A percentile compares a stretch with the other conserved stretches of the same genome.
Evolutionary conservation across 1,284 basidiomycete species (phyloP).

Genomic region (Neolentinus lepideus): DNA sequence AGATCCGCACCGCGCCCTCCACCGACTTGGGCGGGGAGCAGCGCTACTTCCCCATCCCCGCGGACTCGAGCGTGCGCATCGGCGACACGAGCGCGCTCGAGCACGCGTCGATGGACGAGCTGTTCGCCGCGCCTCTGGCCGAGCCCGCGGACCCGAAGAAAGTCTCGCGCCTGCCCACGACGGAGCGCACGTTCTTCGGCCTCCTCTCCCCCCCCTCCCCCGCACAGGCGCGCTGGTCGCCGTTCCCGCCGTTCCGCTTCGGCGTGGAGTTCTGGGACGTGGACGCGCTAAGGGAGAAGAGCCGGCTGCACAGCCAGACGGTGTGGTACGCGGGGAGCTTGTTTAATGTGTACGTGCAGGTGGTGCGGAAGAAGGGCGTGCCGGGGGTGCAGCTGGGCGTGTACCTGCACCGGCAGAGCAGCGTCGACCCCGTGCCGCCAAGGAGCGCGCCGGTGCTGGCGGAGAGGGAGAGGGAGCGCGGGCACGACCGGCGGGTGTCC

Average conservation of each 20-base stretch:
- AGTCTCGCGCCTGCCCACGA: slow-evolving; percentile 20
- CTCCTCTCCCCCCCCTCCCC: slow-evolving; percentile 20
- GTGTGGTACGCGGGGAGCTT: slow-evolving; percentile 77
- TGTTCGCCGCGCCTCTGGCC: slow-evolving; percentile 32
- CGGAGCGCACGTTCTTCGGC: slow-evolving; percentile 59
- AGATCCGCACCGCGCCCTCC: slow-evolving; percentile 32
- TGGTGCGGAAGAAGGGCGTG: slow-evolving; percentile 56
- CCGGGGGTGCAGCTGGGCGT: slow-evolving; percentile 68
- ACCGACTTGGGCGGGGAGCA: slow-evolving; percentile 16
- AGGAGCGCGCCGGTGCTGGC: slow-evolving; percentile 9
- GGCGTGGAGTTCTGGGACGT: slow-evolving; percentile 90
- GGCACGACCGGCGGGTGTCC: neutral
- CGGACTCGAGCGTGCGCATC: slow-evolving; percentile 72
- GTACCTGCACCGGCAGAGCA: slow-evolving; percentile 84
- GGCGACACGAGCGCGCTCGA: slow-evolving; percentile 63
- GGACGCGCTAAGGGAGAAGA: slow-evolving; percentile 78
- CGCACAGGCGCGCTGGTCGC: slow-evolving; percentile 42
- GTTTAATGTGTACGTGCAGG: slow-evolving; percentile 86
- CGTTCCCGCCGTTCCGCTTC: slow-evolving; percentile 74
- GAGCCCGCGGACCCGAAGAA: slow-evolving; percentile 17
- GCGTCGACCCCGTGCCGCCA: slow-evolving; percentile 56
- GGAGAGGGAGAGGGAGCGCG: neutral
- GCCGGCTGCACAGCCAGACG: slow-evolving; percentile 68
- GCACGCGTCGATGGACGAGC: slow-evolving; percentile 44
- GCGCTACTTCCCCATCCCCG: slow-evolving; percentile 65